Evolutionary conservation across 495 filamentous ascomycete species (phyloP), one percentile per base, ranked within the genome.

Genomic region (Chaetomium fimeti): DNA sequence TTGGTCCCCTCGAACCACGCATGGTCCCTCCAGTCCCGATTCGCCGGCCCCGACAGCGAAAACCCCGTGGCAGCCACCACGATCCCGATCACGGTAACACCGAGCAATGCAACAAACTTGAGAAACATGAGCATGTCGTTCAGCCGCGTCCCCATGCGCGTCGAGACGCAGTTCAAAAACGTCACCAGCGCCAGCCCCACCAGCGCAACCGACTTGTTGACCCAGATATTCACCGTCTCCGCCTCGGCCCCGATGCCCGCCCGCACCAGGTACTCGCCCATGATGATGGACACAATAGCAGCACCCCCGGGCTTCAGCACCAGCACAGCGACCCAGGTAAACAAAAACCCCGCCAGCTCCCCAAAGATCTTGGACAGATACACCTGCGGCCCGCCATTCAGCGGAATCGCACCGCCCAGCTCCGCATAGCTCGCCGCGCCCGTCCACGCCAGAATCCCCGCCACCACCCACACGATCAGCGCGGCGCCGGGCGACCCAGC

Each of bases 301-400:
- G 92, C 87, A 16, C 90, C 89, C 1, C 94, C 94, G 8, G 94
- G 94, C 76, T 97, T 98, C 27, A 98, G 77, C 13, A 98, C 94
- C 32, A 93, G 86, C 0, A 98, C 92, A 0, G 95, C 92, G 56
- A 90, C 91, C 94, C 94, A 98, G 12, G 91, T 93, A 76, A 96
- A 98, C 24, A 97, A 79, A 69, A 98, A 98, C 1, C 93, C 93
- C 8, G 87, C 82, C 63, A 94, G 75, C 76, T 98, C 95, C 22
- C 93, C 94, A 76, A 96, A 97, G 64, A 97, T 98, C 76, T 98
- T 97, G 45, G 90, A 85, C 16, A 98, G 80, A 71, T 98, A 98
- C 1, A 93, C 87, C 75, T 97, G 94, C 49, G 93, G 84, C 6
- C 94, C 95, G 18, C 94, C 94, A 76, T 98, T 98, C 29, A 98